These are phyloP conservation scores for Lactarius trivialis DNA, from an alignment of 768 basidiomycete genomes.

Conservation along the genomic window DNA sequence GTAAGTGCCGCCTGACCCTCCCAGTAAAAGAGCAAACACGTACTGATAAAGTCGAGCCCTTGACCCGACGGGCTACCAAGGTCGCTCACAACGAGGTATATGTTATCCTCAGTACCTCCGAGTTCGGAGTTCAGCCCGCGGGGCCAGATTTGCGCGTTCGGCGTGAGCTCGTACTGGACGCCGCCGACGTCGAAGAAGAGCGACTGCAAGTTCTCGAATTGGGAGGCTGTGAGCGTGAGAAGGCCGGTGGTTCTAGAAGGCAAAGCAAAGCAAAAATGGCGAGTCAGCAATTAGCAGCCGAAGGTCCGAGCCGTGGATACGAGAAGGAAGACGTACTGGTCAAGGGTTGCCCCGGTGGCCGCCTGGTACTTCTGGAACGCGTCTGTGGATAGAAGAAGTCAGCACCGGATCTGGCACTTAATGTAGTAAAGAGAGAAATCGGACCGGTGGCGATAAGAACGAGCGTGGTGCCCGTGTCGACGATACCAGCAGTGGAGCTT, in stretches of 20 bases:
- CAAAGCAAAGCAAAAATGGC: not conserved
- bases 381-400: constrained; percentile 27
- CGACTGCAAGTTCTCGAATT: constrained; percentile 44
- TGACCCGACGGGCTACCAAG: constrained; percentile 23
- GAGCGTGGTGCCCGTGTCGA: constrained; percentile 50
- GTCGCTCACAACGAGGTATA: constrained; percentile 31
- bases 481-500: constrained; percentile 38
- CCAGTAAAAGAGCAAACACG: not conserved
- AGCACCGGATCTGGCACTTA: not conserved
- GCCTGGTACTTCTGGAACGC: constrained; percentile 50
- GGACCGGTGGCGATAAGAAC: constrained; percentile 43
- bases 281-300: not conserved
- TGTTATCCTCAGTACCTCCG: constrained; percentile 43
- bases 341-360: constrained; percentile 47
- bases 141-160: constrained; percentile 69
- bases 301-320: not conserved
- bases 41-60: constrained; percentile 28
- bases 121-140: constrained; percentile 49
- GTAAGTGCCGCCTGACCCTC: not conserved
- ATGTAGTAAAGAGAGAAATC: not conserved
- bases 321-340: constrained; percentile 33
- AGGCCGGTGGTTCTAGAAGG: constrained; percentile 44
- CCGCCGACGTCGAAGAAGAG: constrained; percentile 47
- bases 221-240: constrained; percentile 43
- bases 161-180: constrained; percentile 48